Evolutionary conservation across 2,329 filamentous ascomycete genomes (phyloP).

Genomic region (Aspergillus pseudotamarii): DNA sequence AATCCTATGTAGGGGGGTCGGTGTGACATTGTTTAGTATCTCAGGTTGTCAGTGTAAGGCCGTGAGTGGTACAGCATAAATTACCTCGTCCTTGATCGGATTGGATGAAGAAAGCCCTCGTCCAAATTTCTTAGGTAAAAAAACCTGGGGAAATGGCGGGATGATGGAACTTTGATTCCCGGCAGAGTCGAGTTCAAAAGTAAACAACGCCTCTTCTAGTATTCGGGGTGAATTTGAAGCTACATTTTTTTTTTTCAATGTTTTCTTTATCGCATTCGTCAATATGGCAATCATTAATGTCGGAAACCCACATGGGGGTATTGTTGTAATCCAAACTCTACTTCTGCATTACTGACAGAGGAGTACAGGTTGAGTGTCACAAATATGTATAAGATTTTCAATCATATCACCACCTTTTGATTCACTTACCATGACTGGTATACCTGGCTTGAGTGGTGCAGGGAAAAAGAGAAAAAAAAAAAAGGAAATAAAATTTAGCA

Average conservation of each 20-base stretch:
- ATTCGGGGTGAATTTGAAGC: not conserved
- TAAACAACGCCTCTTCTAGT: not conserved
- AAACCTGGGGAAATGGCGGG: not conserved
- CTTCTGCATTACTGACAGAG: not conserved
- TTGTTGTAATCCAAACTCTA: not conserved
- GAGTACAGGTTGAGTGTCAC: no score
- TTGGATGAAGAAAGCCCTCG: constrained; percentile 1
- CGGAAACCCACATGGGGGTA: not conserved
- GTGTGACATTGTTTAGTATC: not conserved
- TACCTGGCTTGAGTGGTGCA: no score
- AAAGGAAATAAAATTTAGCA: no score
- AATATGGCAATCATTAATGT: not conserved
- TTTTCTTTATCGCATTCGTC: not conserved
- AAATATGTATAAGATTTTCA: not conserved
- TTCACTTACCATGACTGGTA: no score
- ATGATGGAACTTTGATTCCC: not conserved
- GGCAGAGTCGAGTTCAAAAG: not conserved
- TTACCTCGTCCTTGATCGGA: not conserved
- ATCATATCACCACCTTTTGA: not conserved
- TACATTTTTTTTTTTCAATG: not conserved
- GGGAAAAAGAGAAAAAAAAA: no score
- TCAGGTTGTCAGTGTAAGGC: not conserved
- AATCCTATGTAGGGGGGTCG: not conserved
- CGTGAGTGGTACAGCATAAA: not conserved
- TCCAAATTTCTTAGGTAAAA: not conserved